Evolutionary conservation across 2,329 filamentous ascomycete species (phyloP).

Genomic region (Westerdykella ornata): DNA sequence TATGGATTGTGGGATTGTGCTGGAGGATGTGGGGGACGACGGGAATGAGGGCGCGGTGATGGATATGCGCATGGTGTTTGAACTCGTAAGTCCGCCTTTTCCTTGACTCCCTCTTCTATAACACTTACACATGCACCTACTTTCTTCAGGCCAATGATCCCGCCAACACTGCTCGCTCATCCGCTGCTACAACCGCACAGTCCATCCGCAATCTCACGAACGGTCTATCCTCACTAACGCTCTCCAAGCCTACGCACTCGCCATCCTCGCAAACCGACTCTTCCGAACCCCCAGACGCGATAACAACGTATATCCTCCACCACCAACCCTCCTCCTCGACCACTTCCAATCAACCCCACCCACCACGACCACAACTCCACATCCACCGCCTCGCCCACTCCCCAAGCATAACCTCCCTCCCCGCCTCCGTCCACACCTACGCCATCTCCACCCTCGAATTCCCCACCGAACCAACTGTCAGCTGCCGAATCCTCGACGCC

Average conservation of each 20-base stretch:
- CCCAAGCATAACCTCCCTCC: constrained; percentile 39
- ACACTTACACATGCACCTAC: constrained; percentile 1
- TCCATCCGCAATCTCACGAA: background rate
- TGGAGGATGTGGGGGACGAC: constrained; percentile 36
- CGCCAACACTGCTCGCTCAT: too few species aligned
- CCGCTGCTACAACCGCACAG: too few species aligned
- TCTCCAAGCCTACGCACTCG: constrained; percentile 2
- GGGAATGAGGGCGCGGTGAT: constrained; percentile 19
- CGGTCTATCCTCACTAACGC: constrained; percentile 5
- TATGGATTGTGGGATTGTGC: constrained; percentile 58
- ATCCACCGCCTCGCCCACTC: constrained; percentile 32
- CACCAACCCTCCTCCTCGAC: constrained; percentile 8
- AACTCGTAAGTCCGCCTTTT: constrained; percentile 33
- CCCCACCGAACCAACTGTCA: constrained; percentile 26
- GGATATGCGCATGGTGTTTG: constrained; percentile 54
- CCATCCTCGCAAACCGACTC: background rate
- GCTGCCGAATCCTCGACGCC: constrained; percentile 48
- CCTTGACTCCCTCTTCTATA: background rate
- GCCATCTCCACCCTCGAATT: constrained; percentile 51
- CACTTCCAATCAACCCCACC: too few species aligned
- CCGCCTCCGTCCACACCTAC: constrained; percentile 21
- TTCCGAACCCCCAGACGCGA: constrained; percentile 3
- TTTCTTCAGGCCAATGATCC: background rate
- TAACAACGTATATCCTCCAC: constrained; percentile 22
- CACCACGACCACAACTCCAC: constrained; percentile 9